These are phyloP conservation scores for Canavalia ensiformis DNA, from an alignment of 306 rosid species.

Conservation along the genomic window DNA sequence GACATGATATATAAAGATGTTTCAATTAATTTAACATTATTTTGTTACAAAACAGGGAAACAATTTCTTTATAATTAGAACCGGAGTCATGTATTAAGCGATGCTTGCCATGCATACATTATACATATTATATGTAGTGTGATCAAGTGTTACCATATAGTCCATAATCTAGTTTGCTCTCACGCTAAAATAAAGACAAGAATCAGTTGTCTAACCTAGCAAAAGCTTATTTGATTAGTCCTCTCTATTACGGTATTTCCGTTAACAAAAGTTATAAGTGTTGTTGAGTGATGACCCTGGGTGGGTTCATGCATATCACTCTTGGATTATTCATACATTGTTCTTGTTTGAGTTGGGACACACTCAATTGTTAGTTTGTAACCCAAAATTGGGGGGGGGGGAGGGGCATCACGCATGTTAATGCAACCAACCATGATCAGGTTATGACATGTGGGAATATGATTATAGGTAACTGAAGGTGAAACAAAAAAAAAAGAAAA, in stretches of 20 bases:
- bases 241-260: conserved; percentile 5
- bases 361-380: conserved; percentile 20
- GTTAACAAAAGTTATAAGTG: too few species aligned
- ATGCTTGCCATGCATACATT: too few species aligned
- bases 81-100: not conserved
- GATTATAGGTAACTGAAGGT: conserved; percentile 32
- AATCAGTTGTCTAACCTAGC: not conserved
- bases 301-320: conserved; percentile 19
- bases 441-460: conserved; percentile 38
- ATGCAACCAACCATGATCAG: conserved; percentile 46
- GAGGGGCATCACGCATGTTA: conserved; percentile 43
- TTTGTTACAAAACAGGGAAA: conserved; percentile 9
- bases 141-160: not conserved
- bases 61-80: not conserved
- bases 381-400: conserved; percentile 45
- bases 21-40: too few species aligned
- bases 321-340: not conserved
- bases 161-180: not conserved
- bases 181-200: not conserved
- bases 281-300: too few species aligned
- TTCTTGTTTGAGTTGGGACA: conserved; percentile 26
- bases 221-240: conserved; percentile 3
- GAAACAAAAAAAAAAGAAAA: not conserved
- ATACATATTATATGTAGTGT: not conserved
- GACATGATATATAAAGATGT: not conserved